Evolutionary conservation across 495 filamentous ascomycete species (phyloP).

Genomic region (Tuber melanosporum): DNA sequence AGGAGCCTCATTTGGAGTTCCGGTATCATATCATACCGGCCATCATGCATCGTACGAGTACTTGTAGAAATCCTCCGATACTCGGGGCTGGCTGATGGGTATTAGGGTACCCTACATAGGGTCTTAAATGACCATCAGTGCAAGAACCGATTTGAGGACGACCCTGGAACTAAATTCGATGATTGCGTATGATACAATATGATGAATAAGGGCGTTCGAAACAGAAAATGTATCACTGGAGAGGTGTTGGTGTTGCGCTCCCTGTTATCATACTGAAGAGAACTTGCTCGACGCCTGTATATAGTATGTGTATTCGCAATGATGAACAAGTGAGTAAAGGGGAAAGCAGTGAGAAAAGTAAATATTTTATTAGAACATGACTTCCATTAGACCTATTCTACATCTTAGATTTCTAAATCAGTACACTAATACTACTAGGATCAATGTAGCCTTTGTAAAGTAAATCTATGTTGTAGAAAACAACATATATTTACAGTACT

Average conservation of each 20-base stretch:
- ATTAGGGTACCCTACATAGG: neutral
- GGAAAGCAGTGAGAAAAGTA: too few species aligned
- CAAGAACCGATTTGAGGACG: neutral
- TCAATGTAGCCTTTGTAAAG: too few species aligned
- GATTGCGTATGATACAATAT: neutral
- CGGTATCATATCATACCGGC: neutral
- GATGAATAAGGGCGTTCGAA: neutral
- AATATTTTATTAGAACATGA: too few species aligned
- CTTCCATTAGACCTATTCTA: too few species aligned
- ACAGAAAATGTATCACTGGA: neutral
- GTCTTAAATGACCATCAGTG: neutral
- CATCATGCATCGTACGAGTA: too few species aligned
- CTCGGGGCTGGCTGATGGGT: neutral
- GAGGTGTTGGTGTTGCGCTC: neutral
- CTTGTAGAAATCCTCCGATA: neutral
- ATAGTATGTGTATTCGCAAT: too few species aligned
- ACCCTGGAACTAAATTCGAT: neutral
- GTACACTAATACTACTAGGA: too few species aligned
- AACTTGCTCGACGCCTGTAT: too few species aligned
- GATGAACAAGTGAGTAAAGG: too few species aligned
- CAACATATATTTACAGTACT: too few species aligned
- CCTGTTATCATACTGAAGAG: neutral
- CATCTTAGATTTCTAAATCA: too few species aligned
- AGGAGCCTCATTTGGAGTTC: neutral
- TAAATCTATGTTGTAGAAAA: too few species aligned